Base-by-base conservation (phyloP, 2,329 filamentous ascomycete species). In the Aspergillus fijiensis region DNA sequence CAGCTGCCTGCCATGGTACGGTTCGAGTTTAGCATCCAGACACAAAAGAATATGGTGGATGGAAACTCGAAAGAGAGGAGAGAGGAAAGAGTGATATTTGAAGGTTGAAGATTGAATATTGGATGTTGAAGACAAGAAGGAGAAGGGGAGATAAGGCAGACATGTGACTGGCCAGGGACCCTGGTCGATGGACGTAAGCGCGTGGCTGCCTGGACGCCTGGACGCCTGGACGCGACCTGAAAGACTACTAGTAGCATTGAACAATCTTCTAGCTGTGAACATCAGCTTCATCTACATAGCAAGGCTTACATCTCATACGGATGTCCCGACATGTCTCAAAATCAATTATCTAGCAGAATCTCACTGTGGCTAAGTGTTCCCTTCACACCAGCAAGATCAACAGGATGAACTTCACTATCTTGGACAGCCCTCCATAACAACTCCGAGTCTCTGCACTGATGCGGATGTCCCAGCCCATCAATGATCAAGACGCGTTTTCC, bases 111-210 rank as follows among this genome's bases (percentile, higher is more conserved):
- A 33, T 33, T 21, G 21, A 21, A 21, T 21, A 21, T 2, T 21
- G 21, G 21, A 21, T 21, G 21, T 21, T 21, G 2, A 21, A 21
- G 21, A 21, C 21, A 21, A 21, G 21, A 21, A 12, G 11, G 31
- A 33, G 52, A 31, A 47, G 16, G 12, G 21, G 31, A 31, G 39
- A 19, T 9, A 9, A 47, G 39, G 5, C 3, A n/a, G 35, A 29
- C 52, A 25, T 42, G 52, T 54, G 52, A 54, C 52, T 31, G 39
- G 23, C 52, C 12, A 14, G 39, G 52, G 33, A 23, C 52, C 52
- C 39, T 25, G 51, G 51, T 52, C 31, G 12, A 21, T 9, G 31
- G 10, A 27, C 35, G 23, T 11, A 31, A 54, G 23, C 27, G 7
- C 52, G 23, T 47, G 35, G 52, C 35, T 11, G 51, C 51, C 51